Base-by-base conservation (phyloP, 495 filamentous ascomycete genomes). In the Xylaria longipes region DNA sequence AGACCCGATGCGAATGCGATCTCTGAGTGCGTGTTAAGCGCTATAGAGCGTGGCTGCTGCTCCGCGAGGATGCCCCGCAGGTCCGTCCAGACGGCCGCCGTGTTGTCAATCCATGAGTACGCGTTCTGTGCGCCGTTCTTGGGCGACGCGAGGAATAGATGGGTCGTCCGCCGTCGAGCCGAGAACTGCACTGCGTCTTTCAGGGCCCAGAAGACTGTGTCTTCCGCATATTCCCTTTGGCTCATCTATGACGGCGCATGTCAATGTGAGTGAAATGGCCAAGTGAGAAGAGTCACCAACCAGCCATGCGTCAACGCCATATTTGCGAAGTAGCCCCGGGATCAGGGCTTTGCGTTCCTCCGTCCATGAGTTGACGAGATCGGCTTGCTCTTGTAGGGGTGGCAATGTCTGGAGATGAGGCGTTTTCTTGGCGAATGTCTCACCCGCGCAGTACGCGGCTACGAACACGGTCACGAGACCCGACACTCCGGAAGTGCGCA, bases 181-280 rank as follows among this genome's bases (percentile, higher is more conserved):
- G 82, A 81, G 73, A 86, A 86, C 69, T 83, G 78, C 17, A 62
- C 76, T 2, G 80, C 80, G 33, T 75, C 67, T 66, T 85, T 84
- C 50, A 86, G 78, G 7, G 83, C 83, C 82, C 82, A 85, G 76
- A 86, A 86, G 31, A 81, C 80, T 0, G 83, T 85, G 56, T 86
- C 84, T 69, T 86, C 84, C 39, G 82, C 82, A 54, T 85, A 83
- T 70, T 86, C 83, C n/a, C 76, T 78, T 68, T 86, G 84, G 77
- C 82, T 84, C 70, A 84, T 83, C 82, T 85, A 67, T 12, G 12
- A 31, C 41, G 39, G 15, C 5, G 71, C 48, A 63, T 27, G 37
- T 29, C 31, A 25, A 50, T 71, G 31, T 62, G 45, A 65, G 20
- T 12, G 17, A 48, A 48, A 15, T 41, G 50, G 11, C 20, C 6